These are phyloP conservation scores for Sinapis alba DNA, from an alignment of 441 rosid species.

Conservation along the genomic window DNA sequence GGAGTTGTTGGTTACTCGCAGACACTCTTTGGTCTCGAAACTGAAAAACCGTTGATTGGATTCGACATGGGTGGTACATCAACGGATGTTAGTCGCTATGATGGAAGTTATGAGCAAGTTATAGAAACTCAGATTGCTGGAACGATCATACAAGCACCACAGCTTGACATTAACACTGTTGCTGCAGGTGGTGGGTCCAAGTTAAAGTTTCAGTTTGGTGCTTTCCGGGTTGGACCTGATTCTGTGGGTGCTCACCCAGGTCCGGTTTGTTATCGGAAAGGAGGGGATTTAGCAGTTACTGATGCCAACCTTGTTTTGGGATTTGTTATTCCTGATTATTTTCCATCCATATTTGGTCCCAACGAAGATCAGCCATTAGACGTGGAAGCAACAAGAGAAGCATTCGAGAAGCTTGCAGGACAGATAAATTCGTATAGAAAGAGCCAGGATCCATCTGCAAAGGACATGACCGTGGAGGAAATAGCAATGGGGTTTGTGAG, in stretches of 20 bases:
- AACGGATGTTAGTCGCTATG: conserved; percentile 95
- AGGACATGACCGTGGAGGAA: conserved; percentile 85
- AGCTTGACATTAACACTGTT: conserved; percentile 93
- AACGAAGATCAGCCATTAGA: conserved; percentile 84
- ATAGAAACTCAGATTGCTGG: conserved; percentile 96
- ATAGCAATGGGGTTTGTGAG: conserved; percentile 88
- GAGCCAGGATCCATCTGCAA: conserved; percentile 74
- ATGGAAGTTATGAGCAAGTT: conserved; percentile 93
- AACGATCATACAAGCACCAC: conserved; percentile 94
- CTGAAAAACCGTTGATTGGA: conserved; percentile 91
- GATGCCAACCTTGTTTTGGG: conserved; percentile 93
- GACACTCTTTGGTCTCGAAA: conserved; percentile 90
- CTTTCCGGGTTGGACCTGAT: conserved; percentile 92
- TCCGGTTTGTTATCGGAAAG: conserved; percentile 94
- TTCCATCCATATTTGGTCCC: conserved; percentile 93
- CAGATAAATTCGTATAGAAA: conserved; percentile 77
- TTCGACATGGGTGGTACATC: conserved; percentile 99
- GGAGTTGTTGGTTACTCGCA: conserved; percentile 98
- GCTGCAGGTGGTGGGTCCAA: conserved; percentile 99
- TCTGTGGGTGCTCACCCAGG: conserved; percentile 99
- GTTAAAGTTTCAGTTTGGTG: conserved; percentile 87
- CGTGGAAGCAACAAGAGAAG: conserved; percentile 68
- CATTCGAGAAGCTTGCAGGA: conserved; percentile 71
- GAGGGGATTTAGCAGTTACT: conserved; percentile 87
- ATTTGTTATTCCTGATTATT: conserved; percentile 85